Evolutionary conservation across 2,329 filamentous ascomycete genomes (phyloP).

Genomic region (Pseudovirgaria hyperparasitica): DNA sequence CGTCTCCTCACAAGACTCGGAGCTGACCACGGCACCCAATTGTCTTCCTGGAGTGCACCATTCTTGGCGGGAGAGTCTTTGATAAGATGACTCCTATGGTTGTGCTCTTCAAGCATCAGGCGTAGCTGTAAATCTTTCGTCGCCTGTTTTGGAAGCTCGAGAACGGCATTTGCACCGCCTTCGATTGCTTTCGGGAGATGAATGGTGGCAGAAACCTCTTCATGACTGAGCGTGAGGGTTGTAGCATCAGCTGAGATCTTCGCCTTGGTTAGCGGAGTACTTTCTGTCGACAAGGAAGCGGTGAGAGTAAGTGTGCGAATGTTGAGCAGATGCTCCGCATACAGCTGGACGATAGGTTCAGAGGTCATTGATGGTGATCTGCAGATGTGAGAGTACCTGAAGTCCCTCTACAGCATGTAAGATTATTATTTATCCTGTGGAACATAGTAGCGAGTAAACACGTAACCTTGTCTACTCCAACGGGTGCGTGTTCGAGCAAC

Average conservation of each 20-base stretch:
- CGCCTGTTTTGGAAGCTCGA: conserved; percentile 37
- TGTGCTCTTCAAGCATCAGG: conserved; percentile 39
- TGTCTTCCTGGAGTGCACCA: conserved; percentile 18
- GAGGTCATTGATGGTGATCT: too few species aligned
- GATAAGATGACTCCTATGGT: too few species aligned
- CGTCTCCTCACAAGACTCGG: conserved; percentile 13
- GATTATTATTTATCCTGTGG: too few species aligned
- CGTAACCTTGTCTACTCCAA: too few species aligned
- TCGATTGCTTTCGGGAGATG: conserved; percentile 34
- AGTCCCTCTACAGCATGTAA: too few species aligned
- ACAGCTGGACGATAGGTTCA: too few species aligned
- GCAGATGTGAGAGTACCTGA: too few species aligned
- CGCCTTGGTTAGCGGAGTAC: conserved; percentile 30
- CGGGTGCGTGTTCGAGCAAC: too few species aligned
- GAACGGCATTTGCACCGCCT: conserved; percentile 29
- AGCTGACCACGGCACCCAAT: conserved; percentile 33
- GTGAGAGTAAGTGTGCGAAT: conserved; percentile 48
- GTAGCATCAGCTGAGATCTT: conserved; percentile 31
- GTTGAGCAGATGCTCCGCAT: conserved; percentile 48
- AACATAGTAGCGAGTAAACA: too few species aligned
- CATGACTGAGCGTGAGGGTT: conserved; percentile 32
- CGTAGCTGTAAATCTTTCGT: conserved; percentile 41
- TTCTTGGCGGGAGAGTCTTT: too few species aligned
- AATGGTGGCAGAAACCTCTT: conserved; percentile 30
- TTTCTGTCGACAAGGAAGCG: conserved; percentile 34